phyloP scores from a whole-genome alignment of 352 stramenopile genomes.

The Aphanomyces invadans region DNA sequence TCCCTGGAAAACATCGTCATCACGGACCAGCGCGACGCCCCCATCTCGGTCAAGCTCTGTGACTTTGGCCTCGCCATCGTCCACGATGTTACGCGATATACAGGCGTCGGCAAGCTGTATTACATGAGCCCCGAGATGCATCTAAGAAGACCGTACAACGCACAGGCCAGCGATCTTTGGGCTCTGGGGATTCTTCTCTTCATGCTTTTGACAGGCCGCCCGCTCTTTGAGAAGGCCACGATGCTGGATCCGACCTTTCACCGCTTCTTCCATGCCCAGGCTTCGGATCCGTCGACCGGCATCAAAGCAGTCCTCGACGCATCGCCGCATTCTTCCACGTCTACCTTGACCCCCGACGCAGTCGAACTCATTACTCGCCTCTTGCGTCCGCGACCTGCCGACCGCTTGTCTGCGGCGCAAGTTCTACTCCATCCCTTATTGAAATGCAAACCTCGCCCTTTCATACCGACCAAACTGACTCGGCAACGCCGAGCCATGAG shows the following conservation, averaged over 20 bases:
- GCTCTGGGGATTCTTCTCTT: constrained; percentile 21
- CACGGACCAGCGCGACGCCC: constrained; percentile 8
- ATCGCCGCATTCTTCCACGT: background rate
- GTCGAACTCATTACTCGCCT: constrained; percentile 13
- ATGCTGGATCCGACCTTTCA: constrained; percentile 5
- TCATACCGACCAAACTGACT: background rate
- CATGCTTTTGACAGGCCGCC: constrained; percentile 20
- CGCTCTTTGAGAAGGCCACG: constrained; percentile 20
- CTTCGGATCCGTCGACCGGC: background rate
- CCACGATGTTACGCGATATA: background rate
- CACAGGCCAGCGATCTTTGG: constrained; percentile 8
- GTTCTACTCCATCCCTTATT: constrained; percentile 64
- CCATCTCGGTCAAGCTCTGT: constrained; percentile 33
- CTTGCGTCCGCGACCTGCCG: background rate
- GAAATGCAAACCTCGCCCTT: constrained; percentile 23
- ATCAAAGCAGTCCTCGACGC: background rate
- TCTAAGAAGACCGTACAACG: constrained; percentile 14
- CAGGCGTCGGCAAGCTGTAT: constrained; percentile 22
- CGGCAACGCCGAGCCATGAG: constrained; percentile 1
- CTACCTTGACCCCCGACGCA: background rate
- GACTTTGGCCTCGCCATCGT: constrained; percentile 40
- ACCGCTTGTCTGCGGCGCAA: constrained; percentile 35
- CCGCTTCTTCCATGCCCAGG: constrained; percentile 18
- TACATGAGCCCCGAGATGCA: constrained; percentile 26
- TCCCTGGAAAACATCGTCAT: constrained; percentile 56